A percentile compares a stretch with the other conserved stretches of the same genome.
phyloP scores from a whole-genome alignment of 2,329 filamentous ascomycete genomes.

The Beauveria scarabaeidicola region DNA sequence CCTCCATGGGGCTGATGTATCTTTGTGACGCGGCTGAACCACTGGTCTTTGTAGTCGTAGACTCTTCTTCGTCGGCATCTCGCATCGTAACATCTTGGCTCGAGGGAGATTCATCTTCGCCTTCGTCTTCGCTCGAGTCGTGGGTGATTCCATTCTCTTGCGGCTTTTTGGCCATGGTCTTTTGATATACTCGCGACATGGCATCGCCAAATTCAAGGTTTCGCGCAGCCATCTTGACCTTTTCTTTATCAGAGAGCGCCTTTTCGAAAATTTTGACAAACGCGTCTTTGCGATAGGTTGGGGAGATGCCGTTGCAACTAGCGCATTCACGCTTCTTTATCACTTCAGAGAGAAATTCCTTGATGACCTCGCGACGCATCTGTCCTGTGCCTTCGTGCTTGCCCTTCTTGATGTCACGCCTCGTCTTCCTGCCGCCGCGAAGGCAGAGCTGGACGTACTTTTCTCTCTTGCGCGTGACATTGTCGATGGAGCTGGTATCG shows the following conservation, averaged over 20 bases:
- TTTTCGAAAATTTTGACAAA: constrained; percentile 93
- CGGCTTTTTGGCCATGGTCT: constrained; percentile 28
- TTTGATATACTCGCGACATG: constrained; percentile 38
- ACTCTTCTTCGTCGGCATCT: constrained; percentile 26
- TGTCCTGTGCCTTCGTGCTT: constrained; percentile 82
- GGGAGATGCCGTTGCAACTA: constrained; percentile 61
- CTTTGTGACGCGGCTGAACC: constrained; percentile 41
- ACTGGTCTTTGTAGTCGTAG: constrained; percentile 20
- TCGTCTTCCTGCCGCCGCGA: constrained; percentile 44
- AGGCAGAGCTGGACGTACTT: constrained; percentile 68
- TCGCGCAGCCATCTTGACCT: constrained; percentile 64
- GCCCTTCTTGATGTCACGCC: constrained; percentile 43
- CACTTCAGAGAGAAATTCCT: constrained; percentile 72
- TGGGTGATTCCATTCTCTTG: not conserved
- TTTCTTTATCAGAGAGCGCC: constrained; percentile 63
- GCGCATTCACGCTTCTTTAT: constrained; percentile 61
- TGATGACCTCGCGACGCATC: constrained; percentile 65
- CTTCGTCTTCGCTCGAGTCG: constrained; percentile 31
- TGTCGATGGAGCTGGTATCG: constrained; percentile 50
- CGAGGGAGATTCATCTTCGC: constrained; percentile 31
- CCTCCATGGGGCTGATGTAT: constrained; percentile 76
- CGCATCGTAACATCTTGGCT: constrained; percentile 22
- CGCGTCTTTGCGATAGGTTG: constrained; percentile 78
- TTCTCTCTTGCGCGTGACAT: constrained; percentile 42
- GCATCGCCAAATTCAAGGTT: constrained; percentile 62